Base-by-base conservation (phyloP, 768 basidiomycete species). In the Rhodosporidiobolus odoratus region DNA sequence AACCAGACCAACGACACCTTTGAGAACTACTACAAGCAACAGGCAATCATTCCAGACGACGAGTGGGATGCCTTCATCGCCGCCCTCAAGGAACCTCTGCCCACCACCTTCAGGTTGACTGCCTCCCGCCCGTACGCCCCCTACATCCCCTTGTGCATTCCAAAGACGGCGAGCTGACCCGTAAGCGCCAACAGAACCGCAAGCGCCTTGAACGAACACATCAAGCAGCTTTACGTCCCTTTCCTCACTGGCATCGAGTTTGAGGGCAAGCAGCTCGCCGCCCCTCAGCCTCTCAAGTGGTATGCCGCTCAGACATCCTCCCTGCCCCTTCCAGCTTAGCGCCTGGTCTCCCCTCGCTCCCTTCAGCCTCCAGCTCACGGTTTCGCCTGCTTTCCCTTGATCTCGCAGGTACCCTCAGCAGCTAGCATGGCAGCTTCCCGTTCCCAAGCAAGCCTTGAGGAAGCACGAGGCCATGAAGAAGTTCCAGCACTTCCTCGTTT, bases 371-470 rank as follows among this genome's bases (percentile, higher is more conserved):
- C 41, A n/a, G 8, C 19, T 32, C 65, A 61, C 25, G 21, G 45
- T 37, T 40, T 48, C 21, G 41, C 43, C 37, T 47, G 19, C 32
- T 13, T 21, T 13, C 10, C 15, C 43, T 38, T 5, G 40, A 35
- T 21, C 66, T 25, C 63, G 37, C 62, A 92, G 92, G 92, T 97
- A 96, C 80, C 93, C 95, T 17, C 89, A 89, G 17, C 88, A 88
- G n/a, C 84, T 96, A 19, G 96, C 91, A 16, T 99, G 96, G 96
- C 92, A 96, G 75, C 86, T 98, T 79, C 91, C 93, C 75, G 89
- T 95, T 2, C 85, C 90, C 15, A 98, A 97, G 79, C 87, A 88
- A 63, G 87, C 89, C 1, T 81, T 99, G 41, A 86, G 96, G 61
- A 95, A 90, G 77, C 86, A 86, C 8, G 87, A 88, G 10, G 90